These are phyloP conservation scores for Aschersonia sp. DNA, from an alignment of 2,329 filamentous ascomycete genomes.

Conservation along the genomic window DNA sequence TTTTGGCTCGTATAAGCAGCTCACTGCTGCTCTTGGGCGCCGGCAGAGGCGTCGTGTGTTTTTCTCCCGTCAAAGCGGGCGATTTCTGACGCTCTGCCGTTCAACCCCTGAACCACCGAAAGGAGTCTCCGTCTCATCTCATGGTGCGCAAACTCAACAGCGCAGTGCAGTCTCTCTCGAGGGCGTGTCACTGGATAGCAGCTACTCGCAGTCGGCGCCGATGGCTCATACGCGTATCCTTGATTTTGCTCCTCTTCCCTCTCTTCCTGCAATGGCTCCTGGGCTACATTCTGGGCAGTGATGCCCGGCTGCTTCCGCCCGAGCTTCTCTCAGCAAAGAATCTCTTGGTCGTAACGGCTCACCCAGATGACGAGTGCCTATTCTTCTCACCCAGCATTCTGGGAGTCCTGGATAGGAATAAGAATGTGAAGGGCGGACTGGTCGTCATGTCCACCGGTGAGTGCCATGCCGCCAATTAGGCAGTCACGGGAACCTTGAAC, in stretches of 20 bases:
- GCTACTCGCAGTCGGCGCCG: constrained; percentile 9
- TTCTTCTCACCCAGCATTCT: constrained; percentile 18
- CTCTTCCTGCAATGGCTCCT: constrained; percentile 20
- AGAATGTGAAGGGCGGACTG: constrained; percentile 10
- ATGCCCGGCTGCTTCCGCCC: constrained; percentile 19
- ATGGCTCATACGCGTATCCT: constrained; percentile 5
- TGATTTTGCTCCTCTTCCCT: constrained; percentile 9
- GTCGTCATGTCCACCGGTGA: constrained; percentile 17
- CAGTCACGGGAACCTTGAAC: neutral
- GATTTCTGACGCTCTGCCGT: too few species aligned
- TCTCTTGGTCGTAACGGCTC: constrained; percentile 22
- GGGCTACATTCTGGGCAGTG: constrained; percentile 19
- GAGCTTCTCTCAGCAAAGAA: constrained; percentile 18
- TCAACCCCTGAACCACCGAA: too few species aligned
- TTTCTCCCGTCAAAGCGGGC: too few species aligned
- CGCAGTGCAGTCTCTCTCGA: constrained; percentile 3
- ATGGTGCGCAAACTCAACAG: constrained; percentile 3
- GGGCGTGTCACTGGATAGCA: constrained; percentile 6
- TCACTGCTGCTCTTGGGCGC: too few species aligned
- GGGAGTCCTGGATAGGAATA: constrained; percentile 15
- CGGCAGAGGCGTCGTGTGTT: too few species aligned
- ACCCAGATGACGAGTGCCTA: constrained; percentile 24
- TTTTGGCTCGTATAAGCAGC: too few species aligned
- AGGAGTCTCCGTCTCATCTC: neutral
- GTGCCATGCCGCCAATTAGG: constrained; percentile 1